These are phyloP conservation scores for Neltuma alba DNA, from an alignment of 306 rosid genomes.

Conservation along the genomic window DNA sequence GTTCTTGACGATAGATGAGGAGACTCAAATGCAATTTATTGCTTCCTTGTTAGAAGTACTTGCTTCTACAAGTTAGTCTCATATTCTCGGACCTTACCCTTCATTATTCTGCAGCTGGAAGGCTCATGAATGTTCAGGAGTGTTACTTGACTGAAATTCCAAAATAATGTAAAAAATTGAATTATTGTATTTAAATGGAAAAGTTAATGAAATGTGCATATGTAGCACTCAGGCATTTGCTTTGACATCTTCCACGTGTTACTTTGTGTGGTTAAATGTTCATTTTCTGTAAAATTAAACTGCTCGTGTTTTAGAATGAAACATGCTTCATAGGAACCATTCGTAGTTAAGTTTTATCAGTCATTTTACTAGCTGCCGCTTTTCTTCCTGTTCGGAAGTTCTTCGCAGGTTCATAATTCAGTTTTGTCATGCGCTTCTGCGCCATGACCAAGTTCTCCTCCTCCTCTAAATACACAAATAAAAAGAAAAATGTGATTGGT, in stretches of 20 bases:
- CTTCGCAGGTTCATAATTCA: not conserved
- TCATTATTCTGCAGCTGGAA: conserved; percentile 31
- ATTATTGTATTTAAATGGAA: conserved; percentile 37
- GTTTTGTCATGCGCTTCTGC: not conserved
- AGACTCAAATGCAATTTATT: conserved; percentile 85
- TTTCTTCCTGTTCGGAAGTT: too few species aligned
- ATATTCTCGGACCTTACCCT: conserved; percentile 16
- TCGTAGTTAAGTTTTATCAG: conserved; percentile 6
- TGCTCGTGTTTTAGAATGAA: not conserved
- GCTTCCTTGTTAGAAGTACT: conserved; percentile 90
- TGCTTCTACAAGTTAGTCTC: conserved; percentile 54
- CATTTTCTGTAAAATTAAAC: conserved; percentile 10
- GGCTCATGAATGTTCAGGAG: conserved; percentile 37
- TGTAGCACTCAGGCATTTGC: conserved; percentile 36
- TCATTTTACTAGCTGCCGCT: not conserved
- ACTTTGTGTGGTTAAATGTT: conserved; percentile 29
- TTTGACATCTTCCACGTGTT: conserved; percentile 21
- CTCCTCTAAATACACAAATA: not conserved
- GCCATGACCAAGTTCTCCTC: not conserved
- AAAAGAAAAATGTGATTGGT: not conserved
- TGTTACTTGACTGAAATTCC: conserved; percentile 41
- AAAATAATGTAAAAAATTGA: conserved; percentile 13
- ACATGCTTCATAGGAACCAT: conserved; percentile 26
- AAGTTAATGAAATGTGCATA: conserved; percentile 26
- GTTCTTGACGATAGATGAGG: conserved; percentile 75